Percentiles rank a stretch among this genome's conserved stretches.
phyloP scores from a whole-genome alignment of 768 basidiomycete genomes.

The Mrakia gelida region DNA sequence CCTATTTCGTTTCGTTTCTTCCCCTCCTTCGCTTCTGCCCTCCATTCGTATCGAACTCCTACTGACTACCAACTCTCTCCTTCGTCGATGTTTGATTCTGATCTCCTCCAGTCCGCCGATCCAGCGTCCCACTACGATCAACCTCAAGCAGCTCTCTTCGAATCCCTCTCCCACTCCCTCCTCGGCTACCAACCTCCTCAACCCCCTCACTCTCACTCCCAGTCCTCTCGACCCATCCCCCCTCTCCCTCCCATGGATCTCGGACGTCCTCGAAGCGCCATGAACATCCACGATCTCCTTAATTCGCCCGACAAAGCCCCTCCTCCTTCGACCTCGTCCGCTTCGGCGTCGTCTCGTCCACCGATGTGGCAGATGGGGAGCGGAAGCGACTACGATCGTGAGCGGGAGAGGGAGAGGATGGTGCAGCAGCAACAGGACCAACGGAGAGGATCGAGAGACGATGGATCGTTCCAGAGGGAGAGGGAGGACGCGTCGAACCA shows the following conservation, averaged over 20 bases:
- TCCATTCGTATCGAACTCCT: neutral
- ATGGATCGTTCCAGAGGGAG: neutral
- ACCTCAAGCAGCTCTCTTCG: neutral
- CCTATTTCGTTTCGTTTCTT: neutral
- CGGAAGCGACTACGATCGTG: neutral
- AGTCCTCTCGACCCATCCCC: neutral
- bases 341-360: neutral
- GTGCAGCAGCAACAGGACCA: neutral
- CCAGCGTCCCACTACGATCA: neutral
- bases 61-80: neutral
- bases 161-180: no score
- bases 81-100: neutral
- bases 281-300: constrained; percentile 25
- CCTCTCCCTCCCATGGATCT: neutral
- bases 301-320: constrained; percentile 15
- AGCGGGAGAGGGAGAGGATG: neutral
- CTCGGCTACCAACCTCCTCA: constrained; percentile 6
- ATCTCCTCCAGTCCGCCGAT: neutral
- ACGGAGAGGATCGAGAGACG: neutral
- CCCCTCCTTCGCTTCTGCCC: no score
- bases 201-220: neutral
- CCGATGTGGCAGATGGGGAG: neutral
- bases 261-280: constrained; percentile 20
- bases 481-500: neutral
- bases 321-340: neutral